Percentiles rank a stretch among this genome's conserved stretches.
phyloP scores from a whole-genome alignment of 768 basidiomycete species.

The Auricularia sp. region DNA sequence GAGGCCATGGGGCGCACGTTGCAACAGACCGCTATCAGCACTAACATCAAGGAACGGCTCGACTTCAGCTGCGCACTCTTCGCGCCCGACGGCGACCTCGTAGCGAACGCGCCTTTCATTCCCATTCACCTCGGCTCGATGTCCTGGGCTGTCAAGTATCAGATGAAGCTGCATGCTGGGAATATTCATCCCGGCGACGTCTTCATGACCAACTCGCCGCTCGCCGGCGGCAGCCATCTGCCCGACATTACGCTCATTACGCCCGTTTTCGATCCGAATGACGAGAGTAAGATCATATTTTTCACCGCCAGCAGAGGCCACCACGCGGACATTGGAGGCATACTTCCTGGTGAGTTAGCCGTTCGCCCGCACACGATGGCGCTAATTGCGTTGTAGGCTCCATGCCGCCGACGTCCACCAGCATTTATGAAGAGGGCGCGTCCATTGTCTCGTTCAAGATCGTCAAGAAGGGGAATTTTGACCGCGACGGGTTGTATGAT shows the following conservation, averaged over 20 bases:
- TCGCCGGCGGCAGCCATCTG: conserved; percentile 77
- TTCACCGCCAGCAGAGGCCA: conserved; percentile 91
- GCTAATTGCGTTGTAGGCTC: conserved; percentile 30
- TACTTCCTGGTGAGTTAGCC: conserved; percentile 46
- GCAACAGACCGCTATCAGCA: conserved; percentile 62
- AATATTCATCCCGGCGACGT: conserved; percentile 83
- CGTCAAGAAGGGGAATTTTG: conserved; percentile 72
- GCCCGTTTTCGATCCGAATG: conserved; percentile 57
- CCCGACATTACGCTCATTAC: conserved; percentile 92
- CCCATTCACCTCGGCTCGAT: conserved; percentile 31
- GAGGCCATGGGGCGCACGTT: conserved; percentile 91
- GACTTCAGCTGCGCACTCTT: conserved; percentile 95
- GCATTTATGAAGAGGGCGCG: conserved; percentile 90
- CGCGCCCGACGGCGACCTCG: conserved; percentile 86
- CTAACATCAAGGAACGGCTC: conserved; percentile 78
- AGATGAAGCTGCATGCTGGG: conserved; percentile 67
- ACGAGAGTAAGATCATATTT: conserved; percentile 67
- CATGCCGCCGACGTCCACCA: conserved; percentile 90
- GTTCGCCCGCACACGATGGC: neutral
- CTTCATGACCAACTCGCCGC: conserved; percentile 84
- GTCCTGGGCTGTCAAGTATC: conserved; percentile 54
- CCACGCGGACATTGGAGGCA: conserved; percentile 90
- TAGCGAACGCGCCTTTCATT: conserved; percentile 90
- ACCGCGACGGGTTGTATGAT: conserved; percentile 60
- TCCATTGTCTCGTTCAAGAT: conserved; percentile 88